Percentiles rank a stretch among this genome's conserved stretches.
Evolutionary conservation across 352 stramenopile genomes (phyloP).

Genomic region (Phytophthora cactorum): DNA sequence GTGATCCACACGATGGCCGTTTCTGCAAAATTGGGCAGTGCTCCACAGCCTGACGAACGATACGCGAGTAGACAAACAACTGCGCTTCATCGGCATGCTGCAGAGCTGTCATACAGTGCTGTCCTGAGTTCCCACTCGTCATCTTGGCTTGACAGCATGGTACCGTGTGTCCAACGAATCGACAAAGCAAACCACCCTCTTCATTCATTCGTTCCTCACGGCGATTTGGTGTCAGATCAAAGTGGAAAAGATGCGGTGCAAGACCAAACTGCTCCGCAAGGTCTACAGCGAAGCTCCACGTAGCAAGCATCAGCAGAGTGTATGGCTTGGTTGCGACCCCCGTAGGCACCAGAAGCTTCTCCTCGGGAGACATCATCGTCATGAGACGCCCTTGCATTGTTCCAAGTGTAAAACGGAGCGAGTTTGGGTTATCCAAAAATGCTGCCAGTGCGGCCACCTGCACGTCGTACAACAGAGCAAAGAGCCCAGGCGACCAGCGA

Average conservation of each 20-base stretch:
- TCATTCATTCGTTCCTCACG: slow-evolving; percentile 38
- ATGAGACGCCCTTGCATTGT: slow-evolving; percentile 55
- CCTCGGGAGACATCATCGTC: slow-evolving; percentile 46
- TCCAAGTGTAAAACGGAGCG: slow-evolving; percentile 44
- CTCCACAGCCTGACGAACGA: slow-evolving; percentile 37
- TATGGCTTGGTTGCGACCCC: slow-evolving; percentile 40
- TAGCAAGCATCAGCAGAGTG: slow-evolving; percentile 40
- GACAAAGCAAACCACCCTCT: slow-evolving; percentile 45
- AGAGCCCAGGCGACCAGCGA: slow-evolving; percentile 37
- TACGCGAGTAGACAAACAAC: slow-evolving; percentile 46
- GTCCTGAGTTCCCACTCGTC: slow-evolving; percentile 6
- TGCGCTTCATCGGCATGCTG: slow-evolving; percentile 36
- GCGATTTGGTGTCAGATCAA: slow-evolving; percentile 41
- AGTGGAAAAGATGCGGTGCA: slow-evolving; percentile 47
- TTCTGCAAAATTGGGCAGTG: slow-evolving; percentile 36
- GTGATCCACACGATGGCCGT: slow-evolving; percentile 30
- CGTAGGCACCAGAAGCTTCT: slow-evolving; percentile 38
- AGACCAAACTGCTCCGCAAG: slow-evolving; percentile 42
- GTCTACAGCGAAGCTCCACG: slow-evolving; percentile 36
- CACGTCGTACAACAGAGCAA: slow-evolving; percentile 55
- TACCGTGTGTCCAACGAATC: slow-evolving; percentile 42
- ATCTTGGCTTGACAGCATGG: slow-evolving; percentile 42
- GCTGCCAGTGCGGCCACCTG: slow-evolving; percentile 48
- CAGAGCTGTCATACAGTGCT: slow-evolving; percentile 34
- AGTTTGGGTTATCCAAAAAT: slow-evolving; percentile 50